A percentile compares a stretch with the other conserved stretches of the same genome.
Conservation (phyloP, 345 rosid genomes). For the Bruguiera parviflora region DNA sequence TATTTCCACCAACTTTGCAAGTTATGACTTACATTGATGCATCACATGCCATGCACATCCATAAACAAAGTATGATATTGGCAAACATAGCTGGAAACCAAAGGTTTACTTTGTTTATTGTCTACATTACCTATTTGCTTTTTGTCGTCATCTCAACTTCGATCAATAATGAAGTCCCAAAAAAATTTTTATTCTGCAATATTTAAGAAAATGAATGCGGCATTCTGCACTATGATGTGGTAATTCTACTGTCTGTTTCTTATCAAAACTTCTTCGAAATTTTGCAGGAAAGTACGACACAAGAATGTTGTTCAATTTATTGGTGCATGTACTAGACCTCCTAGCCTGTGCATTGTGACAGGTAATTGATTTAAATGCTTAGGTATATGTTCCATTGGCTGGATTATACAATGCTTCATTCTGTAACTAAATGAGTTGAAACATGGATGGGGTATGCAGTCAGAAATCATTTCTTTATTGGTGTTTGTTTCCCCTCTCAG, state of each 20-base stretch:
- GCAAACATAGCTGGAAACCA: not conserved
- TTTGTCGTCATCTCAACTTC: not conserved
- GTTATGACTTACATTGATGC: not conserved
- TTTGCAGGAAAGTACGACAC: slow-evolving; percentile 57
- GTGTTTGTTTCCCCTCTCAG: slow-evolving; percentile 31
- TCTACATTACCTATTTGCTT: not conserved
- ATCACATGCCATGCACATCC: not conserved
- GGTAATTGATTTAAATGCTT: slow-evolving; percentile 26
- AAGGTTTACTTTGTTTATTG: not conserved
- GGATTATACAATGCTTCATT: not conserved
- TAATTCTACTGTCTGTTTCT: not conserved
- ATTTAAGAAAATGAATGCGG: not conserved
- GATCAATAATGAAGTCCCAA: not conserved
- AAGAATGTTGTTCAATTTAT: slow-evolving; percentile 58
- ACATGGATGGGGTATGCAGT: not conserved
- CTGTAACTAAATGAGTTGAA: not conserved
- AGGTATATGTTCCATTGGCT: not conserved
- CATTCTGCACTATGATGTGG: not conserved
- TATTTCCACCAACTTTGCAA: no score
- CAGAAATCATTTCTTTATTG: not conserved
- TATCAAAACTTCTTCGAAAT: not conserved
- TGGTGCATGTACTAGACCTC: slow-evolving; percentile 60
- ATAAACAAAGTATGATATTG: no score
- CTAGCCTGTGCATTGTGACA: slow-evolving; percentile 54
- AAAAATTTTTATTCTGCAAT: not conserved